These are phyloP conservation scores for Magnusiomyces magnusii DNA, from an alignment of 1,139 yeast species.

Conservation along the genomic window DNA sequence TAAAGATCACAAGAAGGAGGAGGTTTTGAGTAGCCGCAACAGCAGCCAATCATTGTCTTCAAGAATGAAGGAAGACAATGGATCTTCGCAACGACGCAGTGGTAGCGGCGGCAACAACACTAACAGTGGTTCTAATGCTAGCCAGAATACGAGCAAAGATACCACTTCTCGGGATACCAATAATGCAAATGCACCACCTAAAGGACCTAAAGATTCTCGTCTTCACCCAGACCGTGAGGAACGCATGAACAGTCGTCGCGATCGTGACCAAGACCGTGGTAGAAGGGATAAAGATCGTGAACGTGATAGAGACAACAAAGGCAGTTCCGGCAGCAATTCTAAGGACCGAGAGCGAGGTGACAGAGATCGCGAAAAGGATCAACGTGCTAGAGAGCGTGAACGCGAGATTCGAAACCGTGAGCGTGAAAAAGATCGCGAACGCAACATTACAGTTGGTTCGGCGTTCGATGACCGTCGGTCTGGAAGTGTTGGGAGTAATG, in stretches of 20 bases:
- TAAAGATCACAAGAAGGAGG: not conserved
- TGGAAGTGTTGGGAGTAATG: not conserved
- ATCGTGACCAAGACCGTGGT: not conserved
- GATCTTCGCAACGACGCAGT: not conserved
- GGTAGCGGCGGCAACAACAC: not conserved
- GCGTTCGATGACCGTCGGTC: not conserved
- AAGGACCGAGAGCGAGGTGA: not conserved
- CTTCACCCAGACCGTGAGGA: not conserved
- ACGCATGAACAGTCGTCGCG: constrained; percentile 1
- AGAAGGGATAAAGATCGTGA: constrained; percentile 3
- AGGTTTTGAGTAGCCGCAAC: not conserved
- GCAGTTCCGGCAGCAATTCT: not conserved
- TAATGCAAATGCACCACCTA: not conserved
- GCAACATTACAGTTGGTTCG: not conserved
- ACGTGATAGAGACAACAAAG: not conserved
- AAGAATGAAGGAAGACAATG: constrained; percentile 1
- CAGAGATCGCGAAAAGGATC: not conserved
- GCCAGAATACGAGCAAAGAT: not conserved
- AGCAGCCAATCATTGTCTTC: not conserved
- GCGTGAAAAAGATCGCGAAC: constrained; percentile 6
- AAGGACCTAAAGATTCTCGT: constrained; percentile 1
- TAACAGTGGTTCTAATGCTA: not conserved
- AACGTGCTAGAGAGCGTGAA: not conserved
- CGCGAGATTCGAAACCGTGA: not conserved
- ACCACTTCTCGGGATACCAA: not conserved